A percentile compares a stretch with the other conserved stretches of the same genome.
Evolutionary conservation across 345 rosid species (phyloP).

Genomic region (Euphorbia peplus): DNA sequence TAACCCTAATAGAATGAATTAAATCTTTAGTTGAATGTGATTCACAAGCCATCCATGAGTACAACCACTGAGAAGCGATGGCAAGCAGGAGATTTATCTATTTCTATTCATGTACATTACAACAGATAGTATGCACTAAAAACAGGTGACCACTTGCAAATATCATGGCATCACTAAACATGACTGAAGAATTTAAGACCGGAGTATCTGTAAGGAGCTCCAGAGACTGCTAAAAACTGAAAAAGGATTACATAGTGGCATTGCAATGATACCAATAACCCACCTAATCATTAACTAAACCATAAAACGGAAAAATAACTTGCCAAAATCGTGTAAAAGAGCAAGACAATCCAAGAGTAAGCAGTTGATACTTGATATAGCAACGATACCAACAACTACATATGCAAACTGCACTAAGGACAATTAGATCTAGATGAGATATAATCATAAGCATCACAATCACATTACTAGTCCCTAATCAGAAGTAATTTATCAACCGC

Average conservation of each 20-base stretch:
- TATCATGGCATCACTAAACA: background rate
- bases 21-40: background rate
- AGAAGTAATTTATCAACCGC: background rate
- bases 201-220: background rate
- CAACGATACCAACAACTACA: background rate
- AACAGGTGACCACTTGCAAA: background rate
- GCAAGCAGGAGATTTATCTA: background rate
- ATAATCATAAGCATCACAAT: background rate
- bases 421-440: background rate
- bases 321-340: background rate
- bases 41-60: background rate
- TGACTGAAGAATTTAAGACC: background rate
- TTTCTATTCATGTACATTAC: background rate
- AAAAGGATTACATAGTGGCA: background rate
- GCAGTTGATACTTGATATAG: background rate
- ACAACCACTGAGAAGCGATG: background rate
- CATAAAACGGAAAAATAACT: background rate
- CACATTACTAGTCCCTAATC: background rate
- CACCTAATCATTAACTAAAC: background rate
- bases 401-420: background rate
- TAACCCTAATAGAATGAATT: background rate
- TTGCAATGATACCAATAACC: background rate
- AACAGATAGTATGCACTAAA: background rate
- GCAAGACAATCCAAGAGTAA: slow-evolving; percentile 1
- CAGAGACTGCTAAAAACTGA: background rate